Conservation (phyloP, 306 rosid species). For the Luffa acutangula region DNA sequence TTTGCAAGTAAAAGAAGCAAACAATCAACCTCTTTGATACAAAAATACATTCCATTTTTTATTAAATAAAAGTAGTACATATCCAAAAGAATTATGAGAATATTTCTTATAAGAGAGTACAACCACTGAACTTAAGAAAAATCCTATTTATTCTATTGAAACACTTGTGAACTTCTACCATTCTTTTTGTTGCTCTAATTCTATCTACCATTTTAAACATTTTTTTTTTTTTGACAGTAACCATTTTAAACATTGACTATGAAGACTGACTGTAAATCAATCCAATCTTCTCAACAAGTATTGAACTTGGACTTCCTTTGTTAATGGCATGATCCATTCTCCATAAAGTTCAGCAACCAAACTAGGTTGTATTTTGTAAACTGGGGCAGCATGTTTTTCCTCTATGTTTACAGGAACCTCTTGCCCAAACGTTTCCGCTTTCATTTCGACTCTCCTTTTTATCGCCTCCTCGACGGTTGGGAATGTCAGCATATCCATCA, state of each 20-base stretch:
- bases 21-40: neutral
- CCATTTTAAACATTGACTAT: neutral
- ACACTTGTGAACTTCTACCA: neutral
- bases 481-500: conserved; percentile 72
- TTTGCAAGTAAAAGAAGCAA: neutral
- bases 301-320: conserved; percentile 87
- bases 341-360: conserved; percentile 79
- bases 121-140: neutral
- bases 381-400: conserved; percentile 34
- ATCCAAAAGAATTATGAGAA: neutral
- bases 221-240: no score
- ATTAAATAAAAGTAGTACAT: neutral
- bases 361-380: conserved; percentile 66
- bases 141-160: neutral
- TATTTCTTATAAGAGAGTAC: neutral
- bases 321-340: conserved; percentile 96
- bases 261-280: conserved; percentile 16
- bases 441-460: conserved; percentile 60
- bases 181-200: neutral
- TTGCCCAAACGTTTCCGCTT: conserved; percentile 67
- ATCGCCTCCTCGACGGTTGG: conserved; percentile 66
- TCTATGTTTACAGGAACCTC: conserved; percentile 40
- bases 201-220: neutral
- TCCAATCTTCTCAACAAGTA: conserved; percentile 80
- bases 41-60: neutral